Base-by-base conservation (phyloP, 2,329 filamentous ascomycete species). In the Leptosphaerulina australis region DNA sequence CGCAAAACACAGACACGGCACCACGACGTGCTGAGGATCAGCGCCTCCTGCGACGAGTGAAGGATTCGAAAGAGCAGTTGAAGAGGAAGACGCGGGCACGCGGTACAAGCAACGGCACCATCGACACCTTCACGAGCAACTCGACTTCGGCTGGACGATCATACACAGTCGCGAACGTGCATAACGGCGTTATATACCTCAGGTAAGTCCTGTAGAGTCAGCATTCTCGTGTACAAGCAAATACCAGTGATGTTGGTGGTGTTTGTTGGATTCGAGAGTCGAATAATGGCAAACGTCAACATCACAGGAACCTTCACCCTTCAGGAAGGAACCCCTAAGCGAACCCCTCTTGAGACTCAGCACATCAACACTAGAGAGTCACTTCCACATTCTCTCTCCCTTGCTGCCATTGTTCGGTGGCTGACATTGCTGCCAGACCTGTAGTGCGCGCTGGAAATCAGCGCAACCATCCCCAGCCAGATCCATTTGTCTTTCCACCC, bases 131-230 rank as follows among this genome's bases (percentile, higher is more conserved):
- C 22, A 58, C 62, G 30, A 63, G 56, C 50, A 63, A 33, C 51
- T 58, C 66, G 45, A 67, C 64, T 28, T 55, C 59, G 6, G 59
- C 62, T 30, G 70, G 72, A 18, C 67, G 73, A 48, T 71, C 75
- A 48, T 79, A 78, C 62, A 77, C 76, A 3, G 77, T 79, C 21
- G 74, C 72, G 22, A 79, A 79, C 60, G 73, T 79, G 39, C 73
- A 76, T 60, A 73, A 76, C 66, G 77, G 77, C 52, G 73, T 74
- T 44, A 73, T 79, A 44, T 79, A 79, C 59, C 69, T 79, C 49
- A 74, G 76, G 69, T 77, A 74, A 45, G 66, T 62, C 36, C 36
- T 15, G 41, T 31, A 37, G 12, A 25, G 15, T 24, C 35, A 18
- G 20, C 24, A 3, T 6, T 15, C 11, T 41, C 15, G 20, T 43